phyloP scores from a whole-genome alignment of 306 rosid species.

The Boehmeria nivea region DNA sequence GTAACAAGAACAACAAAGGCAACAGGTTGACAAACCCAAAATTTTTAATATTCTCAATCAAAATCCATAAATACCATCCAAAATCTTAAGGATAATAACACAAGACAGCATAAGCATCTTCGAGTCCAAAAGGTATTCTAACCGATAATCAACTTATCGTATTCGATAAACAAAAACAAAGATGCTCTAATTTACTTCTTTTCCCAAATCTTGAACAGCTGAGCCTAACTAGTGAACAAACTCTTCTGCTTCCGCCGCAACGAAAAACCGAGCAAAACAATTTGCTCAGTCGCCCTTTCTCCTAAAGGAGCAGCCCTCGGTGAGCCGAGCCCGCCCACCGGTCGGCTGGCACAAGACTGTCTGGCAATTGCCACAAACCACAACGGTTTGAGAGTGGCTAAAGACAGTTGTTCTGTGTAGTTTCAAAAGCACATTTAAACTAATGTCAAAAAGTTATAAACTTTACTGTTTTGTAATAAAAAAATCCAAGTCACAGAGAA shows the following conservation, averaged over 20 bases:
- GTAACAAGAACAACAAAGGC: not conserved
- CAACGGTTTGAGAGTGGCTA: conserved; percentile 43
- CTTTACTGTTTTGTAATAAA: not conserved
- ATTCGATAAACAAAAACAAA: not conserved
- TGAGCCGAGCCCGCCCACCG: conserved; percentile 42
- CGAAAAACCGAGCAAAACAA: too few relatives aligned
- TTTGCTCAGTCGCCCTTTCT: conserved; percentile 30
- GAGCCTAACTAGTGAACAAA: not conserved
- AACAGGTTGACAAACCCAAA: not conserved
- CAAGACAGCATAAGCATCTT: not conserved
- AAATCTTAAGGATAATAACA: not conserved
- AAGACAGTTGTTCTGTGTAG: conserved; percentile 41
- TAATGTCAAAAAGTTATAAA: not conserved
- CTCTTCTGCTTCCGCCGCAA: too few relatives aligned
- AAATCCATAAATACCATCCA: not conserved
- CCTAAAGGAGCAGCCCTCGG: conserved; percentile 44
- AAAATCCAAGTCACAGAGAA: not conserved
- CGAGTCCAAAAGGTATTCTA: not conserved
- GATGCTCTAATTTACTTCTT: not conserved
- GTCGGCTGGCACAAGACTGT: conserved; percentile 46
- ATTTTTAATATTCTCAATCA: too few relatives aligned
- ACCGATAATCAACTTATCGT: not conserved
- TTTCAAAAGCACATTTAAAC: not conserved
- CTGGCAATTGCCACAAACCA: conserved; percentile 51
- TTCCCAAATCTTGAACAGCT: not conserved